Conservation (phyloP, 257 asterid genomes). For the Jacaranda copaia region DNA sequence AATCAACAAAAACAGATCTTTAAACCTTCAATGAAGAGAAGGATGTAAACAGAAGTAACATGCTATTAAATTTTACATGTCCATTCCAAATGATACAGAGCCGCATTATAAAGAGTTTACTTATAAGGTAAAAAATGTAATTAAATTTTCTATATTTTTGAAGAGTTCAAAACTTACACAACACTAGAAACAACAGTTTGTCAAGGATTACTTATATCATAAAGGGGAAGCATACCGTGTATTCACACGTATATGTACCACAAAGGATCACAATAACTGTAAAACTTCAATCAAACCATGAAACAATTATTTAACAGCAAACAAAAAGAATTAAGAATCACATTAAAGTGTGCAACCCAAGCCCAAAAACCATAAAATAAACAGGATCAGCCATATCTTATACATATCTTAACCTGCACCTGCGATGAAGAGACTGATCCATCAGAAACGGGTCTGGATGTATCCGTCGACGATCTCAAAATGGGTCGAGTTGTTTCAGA, state of each 20-base stretch:
- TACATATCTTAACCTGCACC: slow-evolving; percentile 78
- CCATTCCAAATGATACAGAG: neutral
- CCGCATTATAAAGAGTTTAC: neutral
- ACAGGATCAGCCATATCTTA: slow-evolving; percentile 11
- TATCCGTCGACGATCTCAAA: slow-evolving; percentile 54
- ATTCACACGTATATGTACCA: neutral
- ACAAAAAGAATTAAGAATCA: slow-evolving; percentile 13
- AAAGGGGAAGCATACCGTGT: neutral
- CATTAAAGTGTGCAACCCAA: neutral
- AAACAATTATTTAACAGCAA: neutral
- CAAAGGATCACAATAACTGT: slow-evolving; percentile 3
- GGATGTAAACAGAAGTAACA: slow-evolving; percentile 16
- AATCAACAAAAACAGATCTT: neutral
- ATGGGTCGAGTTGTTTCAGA: slow-evolving; percentile 68
- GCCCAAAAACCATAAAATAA: neutral
- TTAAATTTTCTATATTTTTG: neutral
- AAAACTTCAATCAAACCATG: slow-evolving; percentile 8
- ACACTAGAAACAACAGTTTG: slow-evolving; percentile 5
- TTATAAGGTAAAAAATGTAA: neutral
- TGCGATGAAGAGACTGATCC: slow-evolving; percentile 72
- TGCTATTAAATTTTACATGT: neutral
- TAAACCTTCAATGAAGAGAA: neutral
- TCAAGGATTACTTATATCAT: neutral
- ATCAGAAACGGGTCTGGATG: slow-evolving; percentile 54
- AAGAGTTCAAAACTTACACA: neutral